Evolutionary conservation across 192 early-diverging fungal species (phyloP).

Genomic region (Jimgerdemannia lactiflua): DNA sequence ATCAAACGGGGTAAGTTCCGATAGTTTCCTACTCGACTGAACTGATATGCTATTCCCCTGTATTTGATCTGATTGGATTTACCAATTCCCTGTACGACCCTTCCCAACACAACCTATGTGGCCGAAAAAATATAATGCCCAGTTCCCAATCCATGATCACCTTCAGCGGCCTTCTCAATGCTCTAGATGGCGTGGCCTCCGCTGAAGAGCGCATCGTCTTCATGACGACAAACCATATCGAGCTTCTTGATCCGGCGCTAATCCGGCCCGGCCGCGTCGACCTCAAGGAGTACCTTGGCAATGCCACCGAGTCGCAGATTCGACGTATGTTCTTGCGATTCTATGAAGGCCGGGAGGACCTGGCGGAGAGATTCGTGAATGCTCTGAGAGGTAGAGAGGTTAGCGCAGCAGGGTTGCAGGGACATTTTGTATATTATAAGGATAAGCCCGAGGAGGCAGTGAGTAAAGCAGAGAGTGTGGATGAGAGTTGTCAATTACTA

Average conservation of each 20-base stretch:
- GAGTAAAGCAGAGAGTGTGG: slow-evolving; percentile 29
- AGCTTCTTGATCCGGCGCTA: slow-evolving; percentile 73
- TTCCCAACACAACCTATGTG: neutral
- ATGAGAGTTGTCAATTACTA: slow-evolving; percentile 22
- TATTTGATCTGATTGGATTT: neutral
- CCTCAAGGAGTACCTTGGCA: slow-evolving; percentile 69
- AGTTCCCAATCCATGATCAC: slow-evolving; percentile 76
- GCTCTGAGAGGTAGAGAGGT: slow-evolving; percentile 47
- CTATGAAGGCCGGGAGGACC: slow-evolving; percentile 50
- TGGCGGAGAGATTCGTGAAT: slow-evolving; percentile 74
- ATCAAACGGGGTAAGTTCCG: slow-evolving; percentile 58
- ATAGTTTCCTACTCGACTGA: neutral
- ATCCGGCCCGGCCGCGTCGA: slow-evolving; percentile 83
- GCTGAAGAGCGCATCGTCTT: slow-evolving; percentile 87
- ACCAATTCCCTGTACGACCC: slow-evolving; percentile 12
- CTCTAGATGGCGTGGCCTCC: slow-evolving; percentile 84
- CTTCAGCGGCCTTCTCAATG: slow-evolving; percentile 85
- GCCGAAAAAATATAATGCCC: too few species aligned
- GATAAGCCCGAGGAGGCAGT: slow-evolving; percentile 72
- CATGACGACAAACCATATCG: slow-evolving; percentile 89
- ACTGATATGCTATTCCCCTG: neutral
- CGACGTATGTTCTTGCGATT: slow-evolving; percentile 77
- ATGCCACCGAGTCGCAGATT: slow-evolving; percentile 68
- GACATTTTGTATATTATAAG: slow-evolving; percentile 92
- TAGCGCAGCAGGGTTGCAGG: slow-evolving; percentile 90